Percentiles rank a stretch among this genome's conserved stretches.
phyloP scores from a whole-genome alignment of 2,329 filamentous ascomycete genomes.

The Erysiphe neolycopersici region DNA sequence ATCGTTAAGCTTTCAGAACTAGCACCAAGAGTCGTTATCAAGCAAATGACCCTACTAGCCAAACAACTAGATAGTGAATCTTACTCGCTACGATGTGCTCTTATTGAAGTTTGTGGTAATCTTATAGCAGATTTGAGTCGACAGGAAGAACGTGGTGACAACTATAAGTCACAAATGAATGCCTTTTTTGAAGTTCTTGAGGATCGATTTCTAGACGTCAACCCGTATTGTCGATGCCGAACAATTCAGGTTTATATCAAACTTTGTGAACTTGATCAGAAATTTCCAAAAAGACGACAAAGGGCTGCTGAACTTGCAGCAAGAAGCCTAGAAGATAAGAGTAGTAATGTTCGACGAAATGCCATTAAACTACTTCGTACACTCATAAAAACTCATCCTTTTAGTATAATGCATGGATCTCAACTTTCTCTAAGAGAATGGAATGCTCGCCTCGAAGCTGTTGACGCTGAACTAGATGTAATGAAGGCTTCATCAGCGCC shows the following conservation, averaged over 20 bases:
- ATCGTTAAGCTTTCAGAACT: conserved; percentile 83
- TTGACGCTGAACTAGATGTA: conserved; percentile 57
- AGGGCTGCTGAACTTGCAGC: conserved; percentile 67
- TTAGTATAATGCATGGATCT: conserved; percentile 72
- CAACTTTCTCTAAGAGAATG: conserved; percentile 68
- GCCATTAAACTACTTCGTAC: conserved; percentile 78
- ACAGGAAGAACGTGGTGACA: conserved; percentile 73
- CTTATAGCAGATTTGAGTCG: conserved; percentile 75
- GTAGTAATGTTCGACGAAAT: conserved; percentile 86
- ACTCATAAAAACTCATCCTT: conserved; percentile 82
- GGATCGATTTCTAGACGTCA: conserved; percentile 85
- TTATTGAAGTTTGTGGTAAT: conserved; percentile 94
- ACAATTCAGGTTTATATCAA: conserved; percentile 82
- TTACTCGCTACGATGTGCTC: conserved; percentile 72
- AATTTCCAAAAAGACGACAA: conserved; percentile 79
- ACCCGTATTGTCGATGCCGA: conserved; percentile 81
- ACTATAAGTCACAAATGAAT: conserved; percentile 82
- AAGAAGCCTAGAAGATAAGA: conserved; percentile 85
- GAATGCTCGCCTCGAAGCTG: conserved; percentile 54
- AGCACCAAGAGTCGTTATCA: conserved; percentile 74
- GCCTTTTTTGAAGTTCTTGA: conserved; percentile 94
- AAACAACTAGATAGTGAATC: conserved; percentile 95
- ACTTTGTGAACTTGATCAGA: conserved; percentile 82
- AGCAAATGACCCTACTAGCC: conserved; percentile 85
- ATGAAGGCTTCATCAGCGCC: conserved; percentile 52